Percentiles rank a stretch among this genome's conserved stretches.
phyloP scores from a whole-genome alignment of 352 stramenopile genomes.

The Globisporangium polare region DNA sequence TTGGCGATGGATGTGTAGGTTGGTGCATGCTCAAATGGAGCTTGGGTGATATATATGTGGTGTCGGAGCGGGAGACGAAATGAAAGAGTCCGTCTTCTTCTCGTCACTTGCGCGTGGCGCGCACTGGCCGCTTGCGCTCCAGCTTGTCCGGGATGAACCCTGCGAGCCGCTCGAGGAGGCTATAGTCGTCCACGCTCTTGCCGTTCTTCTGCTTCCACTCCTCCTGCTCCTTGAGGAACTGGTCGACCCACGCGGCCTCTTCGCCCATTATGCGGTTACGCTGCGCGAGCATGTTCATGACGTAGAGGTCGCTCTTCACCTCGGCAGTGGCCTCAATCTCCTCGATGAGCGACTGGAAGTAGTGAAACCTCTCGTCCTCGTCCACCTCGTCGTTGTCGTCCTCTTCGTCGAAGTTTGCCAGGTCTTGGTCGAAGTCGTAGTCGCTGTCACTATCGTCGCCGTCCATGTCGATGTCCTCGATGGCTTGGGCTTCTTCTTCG shows the following conservation, averaged over 20 bases:
- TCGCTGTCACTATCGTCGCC: slow-evolving; percentile 9
- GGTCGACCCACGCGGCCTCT: slow-evolving; percentile 27
- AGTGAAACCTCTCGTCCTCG: slow-evolving; percentile 7
- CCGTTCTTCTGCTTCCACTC: slow-evolving; percentile 29
- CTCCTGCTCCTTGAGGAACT: slow-evolving; percentile 24
- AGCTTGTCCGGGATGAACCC: slow-evolving; percentile 13
- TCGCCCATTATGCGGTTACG: slow-evolving; percentile 17
- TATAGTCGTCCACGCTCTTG: slow-evolving; percentile 25
- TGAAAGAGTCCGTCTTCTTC: background rate
- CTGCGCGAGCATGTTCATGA: slow-evolving; percentile 24
- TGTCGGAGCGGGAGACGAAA: background rate
- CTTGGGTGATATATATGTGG: background rate
- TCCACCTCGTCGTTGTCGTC: slow-evolving; percentile 14
- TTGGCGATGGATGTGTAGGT: background rate
- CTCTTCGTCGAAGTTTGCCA: slow-evolving; percentile 11
- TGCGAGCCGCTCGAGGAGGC: background rate
- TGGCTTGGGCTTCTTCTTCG: background rate
- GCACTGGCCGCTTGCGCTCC: slow-evolving; percentile 9
- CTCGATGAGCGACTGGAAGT: slow-evolving; percentile 11
- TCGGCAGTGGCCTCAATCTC: slow-evolving; percentile 8
- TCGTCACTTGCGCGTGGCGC: slow-evolving; percentile 3
- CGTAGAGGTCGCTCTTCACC: slow-evolving; percentile 21
- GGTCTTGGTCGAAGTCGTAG: slow-evolving; percentile 14
- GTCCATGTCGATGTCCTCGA: slow-evolving; percentile 6
- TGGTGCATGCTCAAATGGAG: background rate